Conservation (phyloP, 306 rosid species). For the Castanea mollissima region DNA sequence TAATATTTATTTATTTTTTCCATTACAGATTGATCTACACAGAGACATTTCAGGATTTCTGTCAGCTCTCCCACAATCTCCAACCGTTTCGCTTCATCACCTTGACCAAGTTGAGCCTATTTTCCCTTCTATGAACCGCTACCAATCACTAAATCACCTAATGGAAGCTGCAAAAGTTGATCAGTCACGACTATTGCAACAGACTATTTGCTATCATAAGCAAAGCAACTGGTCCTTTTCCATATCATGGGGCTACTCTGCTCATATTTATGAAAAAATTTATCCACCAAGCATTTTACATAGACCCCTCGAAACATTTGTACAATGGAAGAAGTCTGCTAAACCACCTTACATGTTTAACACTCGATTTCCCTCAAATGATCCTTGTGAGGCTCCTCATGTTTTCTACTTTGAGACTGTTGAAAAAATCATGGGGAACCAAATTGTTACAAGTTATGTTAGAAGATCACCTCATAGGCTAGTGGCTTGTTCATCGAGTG, state of each 20-base stretch:
- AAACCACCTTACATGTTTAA: not conserved
- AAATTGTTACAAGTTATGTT: not conserved
- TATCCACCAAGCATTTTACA: not conserved
- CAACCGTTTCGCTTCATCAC: not conserved
- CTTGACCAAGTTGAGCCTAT: not conserved
- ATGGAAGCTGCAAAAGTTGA: not conserved
- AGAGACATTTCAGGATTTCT: not conserved
- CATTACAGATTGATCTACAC: not conserved
- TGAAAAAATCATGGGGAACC: not conserved
- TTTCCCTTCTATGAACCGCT: not conserved
- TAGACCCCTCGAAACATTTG: not conserved
- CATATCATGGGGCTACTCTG: slow-evolving; percentile 4
- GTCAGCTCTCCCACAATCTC: not conserved
- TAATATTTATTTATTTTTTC: not conserved
- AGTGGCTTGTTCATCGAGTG: not conserved
- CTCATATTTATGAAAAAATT: not conserved
- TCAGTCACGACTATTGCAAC: not conserved
- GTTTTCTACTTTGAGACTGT: not conserved
- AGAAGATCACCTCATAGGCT: not conserved
- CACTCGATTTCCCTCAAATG: not conserved
- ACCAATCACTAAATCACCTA: not conserved
- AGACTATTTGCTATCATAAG: not conserved
- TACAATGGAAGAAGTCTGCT: not conserved
- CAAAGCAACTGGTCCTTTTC: not conserved
- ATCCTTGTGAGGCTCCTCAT: not conserved